Evolutionary conservation across 441 rosid genomes (phyloP).

Genomic region (Adansonia rubrostipa): DNA sequence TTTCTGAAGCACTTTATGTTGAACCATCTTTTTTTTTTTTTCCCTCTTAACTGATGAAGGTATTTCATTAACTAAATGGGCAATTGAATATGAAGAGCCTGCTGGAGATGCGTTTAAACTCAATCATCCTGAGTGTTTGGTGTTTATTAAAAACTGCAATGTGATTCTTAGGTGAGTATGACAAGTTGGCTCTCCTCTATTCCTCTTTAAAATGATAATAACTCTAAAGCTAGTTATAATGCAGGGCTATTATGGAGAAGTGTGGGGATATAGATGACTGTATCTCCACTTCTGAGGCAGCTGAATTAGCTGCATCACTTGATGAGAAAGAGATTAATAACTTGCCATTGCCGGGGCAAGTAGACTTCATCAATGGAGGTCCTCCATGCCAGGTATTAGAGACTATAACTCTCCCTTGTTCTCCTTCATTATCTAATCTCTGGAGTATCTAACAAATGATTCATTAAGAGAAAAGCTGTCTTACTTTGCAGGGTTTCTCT

Average conservation of each 20-base stretch:
- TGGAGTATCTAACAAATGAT: slow-evolving; percentile 10
- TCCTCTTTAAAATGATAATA: slow-evolving; percentile 4
- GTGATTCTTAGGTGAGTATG: slow-evolving; percentile 75
- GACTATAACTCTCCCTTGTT: slow-evolving; percentile 9
- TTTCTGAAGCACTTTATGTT: slow-evolving; percentile 9
- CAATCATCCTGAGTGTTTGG: slow-evolving; percentile 73
- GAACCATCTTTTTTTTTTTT: background rate
- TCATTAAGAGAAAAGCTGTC: slow-evolving; percentile 6
- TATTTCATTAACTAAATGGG: slow-evolving; percentile 79
- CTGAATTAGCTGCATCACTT: slow-evolving; percentile 62
- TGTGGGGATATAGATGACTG: slow-evolving; percentile 86
- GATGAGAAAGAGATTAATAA: slow-evolving; percentile 56
- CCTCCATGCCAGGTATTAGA: slow-evolving; percentile 89
- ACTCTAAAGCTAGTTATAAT: slow-evolving; percentile 24
- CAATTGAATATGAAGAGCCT: slow-evolving; percentile 92
- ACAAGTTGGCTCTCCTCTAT: slow-evolving; percentile 2
- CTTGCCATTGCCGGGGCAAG: slow-evolving; percentile 83
- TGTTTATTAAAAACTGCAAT: slow-evolving; percentile 82
- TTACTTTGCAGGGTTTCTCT: slow-evolving; percentile 79
- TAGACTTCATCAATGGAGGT: slow-evolving; percentile 95
- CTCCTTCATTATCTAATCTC: background rate
- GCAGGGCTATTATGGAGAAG: slow-evolving; percentile 82
- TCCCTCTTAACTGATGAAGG: slow-evolving; percentile 44
- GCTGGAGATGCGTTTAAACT: slow-evolving; percentile 89
- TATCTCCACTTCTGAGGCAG: slow-evolving; percentile 75